Evolutionary conservation across 129 eudicot species (phyloP), one percentile per base, ranked within the genome.

Genomic region (Tanacetum coccineum): DNA sequence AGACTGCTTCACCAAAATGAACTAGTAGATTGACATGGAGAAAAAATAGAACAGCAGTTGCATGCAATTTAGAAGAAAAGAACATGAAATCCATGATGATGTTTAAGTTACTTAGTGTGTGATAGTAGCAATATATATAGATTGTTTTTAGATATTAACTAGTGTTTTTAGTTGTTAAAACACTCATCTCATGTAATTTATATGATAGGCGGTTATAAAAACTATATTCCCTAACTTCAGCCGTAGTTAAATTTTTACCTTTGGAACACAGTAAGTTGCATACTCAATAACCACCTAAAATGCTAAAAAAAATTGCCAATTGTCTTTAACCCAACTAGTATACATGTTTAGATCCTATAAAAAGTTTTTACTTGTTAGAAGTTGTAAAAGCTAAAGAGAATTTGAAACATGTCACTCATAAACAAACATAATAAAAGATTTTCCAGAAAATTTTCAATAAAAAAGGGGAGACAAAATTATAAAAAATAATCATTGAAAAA

Each of bases 141-240:
- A 40, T 13, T 14, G 6, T 11, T 21, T 21, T 44, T 4, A 69
- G 54, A 20, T 3, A 40, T 17, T 49, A 62, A 21, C 26, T 20
- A 53, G 71, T 53, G 25, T 26, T 73, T 55, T 45, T 18, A 45
- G 0, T 45, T 13, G 20, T 59, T 30, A 65, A 65, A 73, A 73
- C 36, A 64, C 59, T 47, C 72, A n/a, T 64, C 20, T 30, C 78
- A 74, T 74, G 78, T 28, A 44, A 17, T 9, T 55, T 6, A 30
- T 48, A 56, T 74, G 72, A 74, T 9, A 26, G 18, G 55, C 17
- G 51, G 78, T 73, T 73, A 11, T 64, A 22, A 45, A 20, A 74
- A 74, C 78, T 45, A 19, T 40, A 42, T 7, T 74, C 78, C 78
- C 55, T 55, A 13, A 64, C 39, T 55, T 74, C 57, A 55, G 78